A percentile compares a stretch with the other conserved stretches of the same genome.
Conservation (phyloP, 2,329 filamentous ascomycete species). For the Botrytis squamosa region DNA sequence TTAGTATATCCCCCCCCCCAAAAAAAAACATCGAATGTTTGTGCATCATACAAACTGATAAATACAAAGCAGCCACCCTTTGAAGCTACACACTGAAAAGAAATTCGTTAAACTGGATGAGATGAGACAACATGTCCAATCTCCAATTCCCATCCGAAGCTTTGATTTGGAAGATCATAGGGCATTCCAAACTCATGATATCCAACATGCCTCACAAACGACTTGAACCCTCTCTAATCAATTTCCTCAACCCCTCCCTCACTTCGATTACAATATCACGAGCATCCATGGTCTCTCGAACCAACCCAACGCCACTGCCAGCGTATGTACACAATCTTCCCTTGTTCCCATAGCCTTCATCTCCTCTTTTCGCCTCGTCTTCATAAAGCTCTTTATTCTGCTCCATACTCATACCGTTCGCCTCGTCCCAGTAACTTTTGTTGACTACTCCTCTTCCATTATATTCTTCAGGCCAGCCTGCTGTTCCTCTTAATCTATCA, state of each 20-base stretch:
- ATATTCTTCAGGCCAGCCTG: slow-evolving; percentile 56
- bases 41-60: not conserved
- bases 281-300: slow-evolving; percentile 50
- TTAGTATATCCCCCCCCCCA: not conserved
- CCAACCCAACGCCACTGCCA: slow-evolving; percentile 59
- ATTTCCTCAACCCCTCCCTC: slow-evolving; percentile 9
- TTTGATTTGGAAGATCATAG: not conserved
- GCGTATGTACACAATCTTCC: slow-evolving; percentile 62
- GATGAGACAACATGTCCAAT: not conserved
- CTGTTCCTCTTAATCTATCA: slow-evolving; percentile 53
- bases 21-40: not conserved
- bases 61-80: not conserved
- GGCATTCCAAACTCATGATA: not conserved
- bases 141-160: not conserved
- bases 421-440: slow-evolving; percentile 47
- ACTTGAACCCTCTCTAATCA: slow-evolving; percentile 14
- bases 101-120: not conserved
- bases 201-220: slow-evolving; percentile 4
- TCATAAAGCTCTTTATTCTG: slow-evolving; percentile 45
- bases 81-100: not conserved
- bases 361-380: slow-evolving; percentile 48
- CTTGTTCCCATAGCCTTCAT: slow-evolving; percentile 51
- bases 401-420: slow-evolving; percentile 41
- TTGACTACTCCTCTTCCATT: slow-evolving; percentile 60
- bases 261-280: slow-evolving; percentile 47